phyloP scores from a whole-genome alignment of 1,139 yeast species.

The Blastobotrys ciferrii region DNA sequence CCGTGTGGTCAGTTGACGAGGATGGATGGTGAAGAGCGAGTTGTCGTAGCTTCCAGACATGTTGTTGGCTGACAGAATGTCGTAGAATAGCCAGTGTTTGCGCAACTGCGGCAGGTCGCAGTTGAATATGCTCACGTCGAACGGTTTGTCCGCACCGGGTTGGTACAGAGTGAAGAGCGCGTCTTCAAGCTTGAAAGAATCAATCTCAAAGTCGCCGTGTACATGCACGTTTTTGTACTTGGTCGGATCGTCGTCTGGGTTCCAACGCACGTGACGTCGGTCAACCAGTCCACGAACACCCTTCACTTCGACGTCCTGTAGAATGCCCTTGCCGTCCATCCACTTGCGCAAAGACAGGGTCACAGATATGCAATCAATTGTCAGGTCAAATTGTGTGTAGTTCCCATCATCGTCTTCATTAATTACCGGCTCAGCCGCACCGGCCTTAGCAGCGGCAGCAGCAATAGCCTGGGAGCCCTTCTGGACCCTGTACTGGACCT shows the following conservation, averaged over 20 bases:
- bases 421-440: conserved; percentile 33
- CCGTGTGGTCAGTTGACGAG: conserved; percentile 50
- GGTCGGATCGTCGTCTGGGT: conserved; percentile 76
- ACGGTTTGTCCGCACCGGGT: conserved; percentile 70
- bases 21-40: conserved; percentile 86
- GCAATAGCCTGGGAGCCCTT: conserved; percentile 78
- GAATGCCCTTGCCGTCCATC: conserved; percentile 85
- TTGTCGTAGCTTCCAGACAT: conserved; percentile 92
- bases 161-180: conserved; percentile 77
- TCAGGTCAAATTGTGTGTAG: conserved; percentile 90
- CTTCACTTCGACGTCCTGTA: conserved; percentile 75
- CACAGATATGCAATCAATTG: conserved; percentile 80
- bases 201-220: conserved; percentile 93
- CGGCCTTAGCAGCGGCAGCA: conserved; percentile 41
- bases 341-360: conserved; percentile 80
- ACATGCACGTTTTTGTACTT: conserved; percentile 68
- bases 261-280: conserved; percentile 83
- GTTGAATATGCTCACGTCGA: conserved; percentile 80
- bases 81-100: conserved; percentile 91
- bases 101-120: conserved; percentile 78
- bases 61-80: conserved; percentile 76
- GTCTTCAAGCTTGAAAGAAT: conserved; percentile 78
- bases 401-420: conserved; percentile 76
- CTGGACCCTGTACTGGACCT: conserved; percentile 37
- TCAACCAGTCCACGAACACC: conserved; percentile 93